phyloP scores from a whole-genome alignment of 805 yeast species.

The Ogataea degrootiae region DNA sequence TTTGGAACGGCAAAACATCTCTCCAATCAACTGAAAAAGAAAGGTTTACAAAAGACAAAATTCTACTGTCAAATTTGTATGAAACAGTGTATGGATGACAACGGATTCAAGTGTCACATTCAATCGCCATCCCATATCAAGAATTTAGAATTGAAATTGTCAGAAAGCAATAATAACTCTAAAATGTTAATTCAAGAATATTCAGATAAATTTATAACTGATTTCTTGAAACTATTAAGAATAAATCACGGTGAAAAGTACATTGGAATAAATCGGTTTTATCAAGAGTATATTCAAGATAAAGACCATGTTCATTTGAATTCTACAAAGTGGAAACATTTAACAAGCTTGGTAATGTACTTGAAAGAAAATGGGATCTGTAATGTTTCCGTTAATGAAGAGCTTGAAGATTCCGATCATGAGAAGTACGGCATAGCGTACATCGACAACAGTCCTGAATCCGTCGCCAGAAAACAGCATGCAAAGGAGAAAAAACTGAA shows the following conservation, averaged over 20 bases:
- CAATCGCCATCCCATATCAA: slow-evolving; percentile 72
- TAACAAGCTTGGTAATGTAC: slow-evolving; percentile 62
- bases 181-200: slow-evolving; percentile 43
- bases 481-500: slow-evolving; percentile 33
- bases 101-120: slow-evolving; percentile 91
- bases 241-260: slow-evolving; percentile 76
- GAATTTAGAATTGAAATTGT: slow-evolving; percentile 42
- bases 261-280: slow-evolving; percentile 77
- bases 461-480: slow-evolving; percentile 36
- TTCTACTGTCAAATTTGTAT: slow-evolving; percentile 90
- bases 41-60: slow-evolving; percentile 79
- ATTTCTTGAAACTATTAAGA: slow-evolving; percentile 59
- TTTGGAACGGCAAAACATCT: slow-evolving; percentile 65
- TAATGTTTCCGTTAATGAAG: slow-evolving; percentile 40
- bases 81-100: slow-evolving; percentile 93
- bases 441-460: slow-evolving; percentile 51
- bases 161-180: slow-evolving; percentile 35
- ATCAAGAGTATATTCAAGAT: slow-evolving; percentile 84
- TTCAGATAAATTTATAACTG: slow-evolving; percentile 54
- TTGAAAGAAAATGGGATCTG: slow-evolving; percentile 56
- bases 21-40: slow-evolving; percentile 71
- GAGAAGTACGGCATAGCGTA: slow-evolving; percentile 39
- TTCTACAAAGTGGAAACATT: slow-evolving; percentile 73
- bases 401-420: slow-evolving; percentile 28
- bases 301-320: slow-evolving; percentile 86